Evolutionary conservation across 306 rosid genomes (phyloP).

Genomic region (Aeschynomene evenia): DNA sequence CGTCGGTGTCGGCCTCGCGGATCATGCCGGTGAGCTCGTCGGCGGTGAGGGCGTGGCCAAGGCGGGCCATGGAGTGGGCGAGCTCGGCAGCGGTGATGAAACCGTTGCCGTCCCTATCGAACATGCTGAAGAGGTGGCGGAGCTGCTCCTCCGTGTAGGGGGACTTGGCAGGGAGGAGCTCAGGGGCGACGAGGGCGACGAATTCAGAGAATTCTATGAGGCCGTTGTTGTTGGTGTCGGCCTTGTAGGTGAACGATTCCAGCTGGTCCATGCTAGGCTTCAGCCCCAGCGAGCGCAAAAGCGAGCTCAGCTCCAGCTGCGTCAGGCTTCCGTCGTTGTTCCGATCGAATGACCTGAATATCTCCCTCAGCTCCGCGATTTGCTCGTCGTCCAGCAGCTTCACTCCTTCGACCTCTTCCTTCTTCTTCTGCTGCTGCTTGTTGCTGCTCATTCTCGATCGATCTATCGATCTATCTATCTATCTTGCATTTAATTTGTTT

Average conservation of each 20-base stretch:
- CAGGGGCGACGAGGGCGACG: constrained; percentile 70
- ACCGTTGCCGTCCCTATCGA: constrained; percentile 88
- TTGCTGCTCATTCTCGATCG: constrained; percentile 39
- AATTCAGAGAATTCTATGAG: constrained; percentile 82
- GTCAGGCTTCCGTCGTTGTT: constrained; percentile 91
- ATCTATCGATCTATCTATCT: background rate
- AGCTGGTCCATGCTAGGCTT: constrained; percentile 84
- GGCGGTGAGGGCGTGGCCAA: constrained; percentile 80
- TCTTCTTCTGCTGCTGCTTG: background rate
- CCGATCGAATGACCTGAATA: constrained; percentile 82
- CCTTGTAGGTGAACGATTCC: constrained; percentile 64
- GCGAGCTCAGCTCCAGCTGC: constrained; percentile 79
- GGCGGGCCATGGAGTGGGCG: constrained; percentile 91
- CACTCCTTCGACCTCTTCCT: constrained; percentile 54
- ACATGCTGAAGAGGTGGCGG: constrained; percentile 59
- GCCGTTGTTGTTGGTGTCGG: constrained; percentile 80
- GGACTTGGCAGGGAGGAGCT: constrained; percentile 68
- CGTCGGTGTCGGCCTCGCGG: constrained; percentile 83
- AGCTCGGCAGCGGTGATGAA: constrained; percentile 84
- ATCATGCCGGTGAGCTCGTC: constrained; percentile 94
- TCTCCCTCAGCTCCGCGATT: constrained; percentile 72
- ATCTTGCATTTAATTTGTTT: too few relatives aligned
- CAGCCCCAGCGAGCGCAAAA: constrained; percentile 76
- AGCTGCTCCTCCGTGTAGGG: constrained; percentile 86
- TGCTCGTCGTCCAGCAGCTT: constrained; percentile 77